Conservation (phyloP, 1,139 yeast genomes). For the Zhuliangozyma blackwelliae region DNA sequence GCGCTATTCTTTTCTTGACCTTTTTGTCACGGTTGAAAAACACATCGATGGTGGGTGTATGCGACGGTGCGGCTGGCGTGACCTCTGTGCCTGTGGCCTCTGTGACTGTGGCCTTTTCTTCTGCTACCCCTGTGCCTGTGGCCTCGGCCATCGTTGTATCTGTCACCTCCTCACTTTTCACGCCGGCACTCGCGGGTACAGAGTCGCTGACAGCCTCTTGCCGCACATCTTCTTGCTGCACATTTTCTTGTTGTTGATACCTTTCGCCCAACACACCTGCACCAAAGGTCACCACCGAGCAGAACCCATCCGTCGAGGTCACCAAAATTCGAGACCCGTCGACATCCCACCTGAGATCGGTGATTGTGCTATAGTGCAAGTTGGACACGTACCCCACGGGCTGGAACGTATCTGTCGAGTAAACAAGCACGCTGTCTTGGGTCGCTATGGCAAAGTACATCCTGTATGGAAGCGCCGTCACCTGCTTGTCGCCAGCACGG, state of each 20-base stretch:
- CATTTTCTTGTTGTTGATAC: slow-evolving; percentile 2
- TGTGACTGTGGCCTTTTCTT: neutral
- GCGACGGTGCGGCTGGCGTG: no score
- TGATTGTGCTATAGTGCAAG: slow-evolving; percentile 81
- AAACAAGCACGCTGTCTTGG: slow-evolving; percentile 77
- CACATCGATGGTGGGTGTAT: slow-evolving; percentile 10
- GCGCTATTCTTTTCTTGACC: slow-evolving; percentile 42
- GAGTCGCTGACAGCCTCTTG: no score
- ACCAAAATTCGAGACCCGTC: slow-evolving; percentile 71
- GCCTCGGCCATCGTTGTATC: no score
- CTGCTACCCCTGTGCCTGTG: no score
- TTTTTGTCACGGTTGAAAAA: slow-evolving; percentile 15
- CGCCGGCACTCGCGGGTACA: no score
- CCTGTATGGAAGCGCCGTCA: slow-evolving; percentile 59
- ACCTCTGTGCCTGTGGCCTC: no score
- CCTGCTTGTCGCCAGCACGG: slow-evolving; percentile 19
- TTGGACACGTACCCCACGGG: slow-evolving; percentile 77
- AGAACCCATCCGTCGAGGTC: slow-evolving; percentile 93
- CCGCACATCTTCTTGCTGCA: neutral
- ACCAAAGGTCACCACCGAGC: slow-evolving; percentile 61
- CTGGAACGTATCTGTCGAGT: slow-evolving; percentile 58
- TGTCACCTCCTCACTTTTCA: no score
- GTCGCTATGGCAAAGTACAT: slow-evolving; percentile 93
- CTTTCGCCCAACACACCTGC: slow-evolving; percentile 49
- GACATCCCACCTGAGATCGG: slow-evolving; percentile 80